Evolutionary conservation across 805 yeast genomes (phyloP).

Genomic region (Scheffersomyces spartinae): DNA sequence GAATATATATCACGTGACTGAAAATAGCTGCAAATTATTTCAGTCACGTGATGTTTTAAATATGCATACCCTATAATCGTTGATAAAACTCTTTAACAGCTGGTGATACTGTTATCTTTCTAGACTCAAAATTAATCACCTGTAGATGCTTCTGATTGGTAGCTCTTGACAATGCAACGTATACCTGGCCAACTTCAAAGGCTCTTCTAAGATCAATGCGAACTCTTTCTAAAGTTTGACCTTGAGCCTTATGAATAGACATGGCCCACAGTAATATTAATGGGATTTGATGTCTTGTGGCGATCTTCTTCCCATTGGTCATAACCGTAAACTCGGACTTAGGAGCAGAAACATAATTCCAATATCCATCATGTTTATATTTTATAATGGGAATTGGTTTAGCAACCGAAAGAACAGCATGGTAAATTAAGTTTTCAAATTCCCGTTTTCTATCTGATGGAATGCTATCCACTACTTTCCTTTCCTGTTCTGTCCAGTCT

Average conservation of each 20-base stretch:
- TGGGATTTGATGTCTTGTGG: constrained; percentile 69
- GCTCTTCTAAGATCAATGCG: constrained; percentile 55
- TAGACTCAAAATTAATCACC: constrained; percentile 50
- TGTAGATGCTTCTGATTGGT: constrained; percentile 54
- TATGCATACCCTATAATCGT: no score
- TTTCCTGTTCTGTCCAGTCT: constrained; percentile 10
- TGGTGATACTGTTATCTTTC: constrained; percentile 32
- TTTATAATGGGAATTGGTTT: no score
- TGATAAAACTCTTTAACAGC: constrained; percentile 26
- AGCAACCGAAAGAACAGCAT: no score
- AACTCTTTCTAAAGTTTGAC: constrained; percentile 65
- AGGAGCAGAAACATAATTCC: no score
- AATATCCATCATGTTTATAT: no score
- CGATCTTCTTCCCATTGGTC: no score
- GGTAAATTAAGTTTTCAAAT: no score
- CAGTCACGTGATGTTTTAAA: no score
- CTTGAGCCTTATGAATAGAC: constrained; percentile 79
- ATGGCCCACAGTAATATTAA: constrained; percentile 70
- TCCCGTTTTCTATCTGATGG: constrained; percentile 17
- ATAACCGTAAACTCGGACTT: no score
- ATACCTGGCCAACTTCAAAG: constrained; percentile 77
- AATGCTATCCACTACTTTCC: constrained; percentile 7
- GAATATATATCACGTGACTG: no score
- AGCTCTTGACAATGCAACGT: constrained; percentile 76
- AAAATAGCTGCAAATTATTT: no score